Evolutionary conservation across 352 stramenopile species (phyloP).

Genomic region (Pythium pectinolyticum): DNA sequence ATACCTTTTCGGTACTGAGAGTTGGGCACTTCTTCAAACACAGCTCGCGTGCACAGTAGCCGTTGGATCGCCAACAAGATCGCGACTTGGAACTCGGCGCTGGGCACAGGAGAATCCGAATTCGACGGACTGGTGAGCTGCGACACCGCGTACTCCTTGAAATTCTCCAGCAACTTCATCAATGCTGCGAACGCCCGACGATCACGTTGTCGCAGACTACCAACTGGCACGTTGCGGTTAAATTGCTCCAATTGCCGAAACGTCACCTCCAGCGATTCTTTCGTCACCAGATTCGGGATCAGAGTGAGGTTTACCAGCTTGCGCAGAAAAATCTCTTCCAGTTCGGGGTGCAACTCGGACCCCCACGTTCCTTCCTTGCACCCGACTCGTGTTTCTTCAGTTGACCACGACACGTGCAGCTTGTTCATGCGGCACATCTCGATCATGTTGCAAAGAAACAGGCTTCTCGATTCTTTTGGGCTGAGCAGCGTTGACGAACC

Average conservation of each 20-base stretch:
- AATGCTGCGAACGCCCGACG: constrained; percentile 71
- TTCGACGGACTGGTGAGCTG: constrained; percentile 82
- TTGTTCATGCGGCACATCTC: constrained; percentile 90
- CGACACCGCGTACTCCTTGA: constrained; percentile 83
- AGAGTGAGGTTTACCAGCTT: constrained; percentile 81
- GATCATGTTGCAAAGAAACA: constrained; percentile 86
- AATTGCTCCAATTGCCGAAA: constrained; percentile 85
- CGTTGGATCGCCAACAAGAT: constrained; percentile 79
- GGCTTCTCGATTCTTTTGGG: constrained; percentile 70
- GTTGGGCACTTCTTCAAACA: constrained; percentile 86
- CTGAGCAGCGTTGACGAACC: constrained; percentile 75
- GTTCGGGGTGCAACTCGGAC: constrained; percentile 78
- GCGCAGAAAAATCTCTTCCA: constrained; percentile 81
- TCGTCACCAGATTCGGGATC: constrained; percentile 79
- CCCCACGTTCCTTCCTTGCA: constrained; percentile 88
- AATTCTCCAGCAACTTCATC: constrained; percentile 84
- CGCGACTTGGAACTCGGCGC: constrained; percentile 80
- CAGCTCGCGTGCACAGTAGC: constrained; percentile 73
- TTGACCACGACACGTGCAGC: constrained; percentile 84
- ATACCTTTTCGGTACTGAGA: constrained; percentile 86
- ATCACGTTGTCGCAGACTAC: constrained; percentile 68
- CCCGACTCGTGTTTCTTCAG: constrained; percentile 79
- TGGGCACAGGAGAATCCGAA: constrained; percentile 78
- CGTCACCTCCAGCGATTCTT: constrained; percentile 67
- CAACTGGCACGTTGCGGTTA: constrained; percentile 83